Base-by-base conservation (phyloP, 768 basidiomycete species). In the Hortiboletus campestris region DNA sequence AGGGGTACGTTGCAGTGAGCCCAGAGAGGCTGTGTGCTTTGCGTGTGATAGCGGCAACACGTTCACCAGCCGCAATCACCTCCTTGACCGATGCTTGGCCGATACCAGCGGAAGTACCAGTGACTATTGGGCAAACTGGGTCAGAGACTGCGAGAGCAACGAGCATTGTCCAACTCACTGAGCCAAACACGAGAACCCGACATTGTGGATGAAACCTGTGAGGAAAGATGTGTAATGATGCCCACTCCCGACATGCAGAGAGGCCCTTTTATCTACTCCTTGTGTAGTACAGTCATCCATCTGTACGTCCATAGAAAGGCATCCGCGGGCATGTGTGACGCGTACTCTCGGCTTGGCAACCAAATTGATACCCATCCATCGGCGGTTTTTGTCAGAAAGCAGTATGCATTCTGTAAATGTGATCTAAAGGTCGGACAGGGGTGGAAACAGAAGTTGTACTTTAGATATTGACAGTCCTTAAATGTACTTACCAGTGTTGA, bases 41-140 rank as follows among this genome's bases (percentile, higher is more conserved):
- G 55, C 63, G 69, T 0, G 67, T 60, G 25, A 71, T 61, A 11
- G 66, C 70, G 6, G 71, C 62, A 7, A 64, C 64, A 41, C 67
- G 62, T 43, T 72, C 70, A 3, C 69, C 70, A 14, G 54, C 57
- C 11, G 56, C 55, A 6, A 71, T 60, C 11, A 58, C 67, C 1
- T 69, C 60, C 20, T 62, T 69, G 20, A 68, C 67, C 17, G 71
- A 61, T 13, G 60, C 51, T 17, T 68, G 67, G 3, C 78, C 77
- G 35, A 80, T 72, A 17, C 77, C 76, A 1, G 73, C 55, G 1
- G 74, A 75, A 4, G 76, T 63, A 39, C 77, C 78, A 17, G 76
- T 78, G 43, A 78, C 80, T 76, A 11, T 39, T 14, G 11, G 17
- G 19, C 25, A 38, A 1, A 29, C 12, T 12, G 14, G 13, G 31